A percentile compares a stretch with the other conserved stretches of the same genome.
Evolutionary conservation across 441 rosid species (phyloP).

Genomic region (Lepidium campestre): DNA sequence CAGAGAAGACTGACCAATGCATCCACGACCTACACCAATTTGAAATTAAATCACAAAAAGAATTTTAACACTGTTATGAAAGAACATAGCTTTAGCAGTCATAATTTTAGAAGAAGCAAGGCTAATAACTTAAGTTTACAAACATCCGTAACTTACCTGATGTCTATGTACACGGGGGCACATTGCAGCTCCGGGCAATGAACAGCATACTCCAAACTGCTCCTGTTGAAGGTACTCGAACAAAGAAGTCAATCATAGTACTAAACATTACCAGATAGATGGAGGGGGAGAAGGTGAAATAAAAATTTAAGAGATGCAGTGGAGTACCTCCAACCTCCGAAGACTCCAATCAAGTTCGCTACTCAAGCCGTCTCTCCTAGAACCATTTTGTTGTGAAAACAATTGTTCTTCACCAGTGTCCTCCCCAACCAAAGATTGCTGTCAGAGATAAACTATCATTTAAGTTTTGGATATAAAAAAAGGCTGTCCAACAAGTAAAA

Average conservation of each 20-base stretch:
- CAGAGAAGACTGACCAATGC: slow-evolving; percentile 81
- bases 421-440: slow-evolving; percentile 92
- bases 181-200: slow-evolving; percentile 44
- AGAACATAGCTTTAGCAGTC: not conserved
- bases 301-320: not conserved
- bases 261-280: not conserved
- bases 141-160: slow-evolving; percentile 48
- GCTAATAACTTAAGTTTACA: not conserved
- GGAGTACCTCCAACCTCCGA: slow-evolving; percentile 66
- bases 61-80: not conserved
- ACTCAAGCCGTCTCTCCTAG: slow-evolving; percentile 47
- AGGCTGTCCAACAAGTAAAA: not conserved
- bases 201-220: slow-evolving; percentile 56
- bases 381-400: slow-evolving; percentile 49
- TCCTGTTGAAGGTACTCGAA: slow-evolving; percentile 47
- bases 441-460: slow-evolving; percentile 19
- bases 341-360: slow-evolving; percentile 65
- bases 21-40: slow-evolving; percentile 73
- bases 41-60: slow-evolving; percentile 7
- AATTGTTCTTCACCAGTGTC: slow-evolving; percentile 70
- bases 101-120: not conserved
- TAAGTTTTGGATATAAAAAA: slow-evolving; percentile 9
- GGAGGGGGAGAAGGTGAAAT: not conserved
- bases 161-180: slow-evolving; percentile 60
- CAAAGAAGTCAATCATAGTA: slow-evolving; percentile 3